A percentile compares a stretch with the other conserved stretches of the same genome.
These are phyloP conservation scores for Pterocarpus santalinus DNA, from an alignment of 306 rosid species.

Conservation along the genomic window DNA sequence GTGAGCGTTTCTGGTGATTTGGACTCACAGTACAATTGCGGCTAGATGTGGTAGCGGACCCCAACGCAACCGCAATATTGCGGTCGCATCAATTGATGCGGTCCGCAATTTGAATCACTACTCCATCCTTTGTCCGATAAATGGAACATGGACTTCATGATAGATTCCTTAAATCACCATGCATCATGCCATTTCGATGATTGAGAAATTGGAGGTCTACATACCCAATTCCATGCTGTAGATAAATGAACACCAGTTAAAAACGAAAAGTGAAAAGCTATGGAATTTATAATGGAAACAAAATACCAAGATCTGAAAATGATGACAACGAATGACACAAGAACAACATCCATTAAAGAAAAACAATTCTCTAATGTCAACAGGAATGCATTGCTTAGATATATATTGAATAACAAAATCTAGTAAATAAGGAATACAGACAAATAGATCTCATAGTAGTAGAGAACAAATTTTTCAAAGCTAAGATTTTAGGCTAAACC, in stretches of 20 bases:
- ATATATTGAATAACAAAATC: no score
- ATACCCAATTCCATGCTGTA: slow-evolving; percentile 69
- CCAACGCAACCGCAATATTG: no score
- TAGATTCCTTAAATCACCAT: slow-evolving; percentile 66
- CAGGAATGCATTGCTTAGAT: neutral
- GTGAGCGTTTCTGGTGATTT: no score
- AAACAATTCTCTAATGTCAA: neutral
- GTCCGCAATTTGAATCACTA: no score
- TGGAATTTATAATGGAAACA: slow-evolving; percentile 16
- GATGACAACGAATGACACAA: slow-evolving; percentile 12
- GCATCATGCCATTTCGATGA: slow-evolving; percentile 57
- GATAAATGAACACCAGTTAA: slow-evolving; percentile 40
- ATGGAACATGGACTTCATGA: slow-evolving; percentile 66
- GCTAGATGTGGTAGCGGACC: no score
- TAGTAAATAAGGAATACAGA: slow-evolving; percentile 6
- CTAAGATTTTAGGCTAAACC: no score
- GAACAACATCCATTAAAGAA: neutral
- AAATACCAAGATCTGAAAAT: slow-evolving; percentile 25
- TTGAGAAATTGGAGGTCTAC: slow-evolving; percentile 56
- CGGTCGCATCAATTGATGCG: no score
- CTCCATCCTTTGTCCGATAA: slow-evolving; percentile 63
- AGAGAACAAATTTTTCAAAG: no score
- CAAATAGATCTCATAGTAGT: neutral
- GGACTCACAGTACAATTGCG: no score
- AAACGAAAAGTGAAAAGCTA: slow-evolving; percentile 34